These are phyloP conservation scores for Posidonia australis DNA, from an alignment of 106 monocot genomes.

Conservation along the genomic window DNA sequence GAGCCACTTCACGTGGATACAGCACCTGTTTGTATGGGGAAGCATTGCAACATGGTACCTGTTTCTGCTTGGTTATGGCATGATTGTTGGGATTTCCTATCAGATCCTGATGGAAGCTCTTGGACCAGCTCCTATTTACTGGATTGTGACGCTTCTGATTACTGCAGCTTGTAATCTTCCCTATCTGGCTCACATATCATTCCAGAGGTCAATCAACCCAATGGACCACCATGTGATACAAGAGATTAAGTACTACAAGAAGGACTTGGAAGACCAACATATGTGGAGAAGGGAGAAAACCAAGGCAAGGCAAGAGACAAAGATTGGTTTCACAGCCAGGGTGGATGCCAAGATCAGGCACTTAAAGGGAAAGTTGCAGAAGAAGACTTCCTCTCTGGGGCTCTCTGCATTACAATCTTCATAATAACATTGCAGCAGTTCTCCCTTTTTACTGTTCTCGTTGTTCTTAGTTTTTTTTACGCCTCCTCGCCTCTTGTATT, in stretches of 20 bases:
- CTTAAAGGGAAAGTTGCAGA: constrained; percentile 33
- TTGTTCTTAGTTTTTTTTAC: no score
- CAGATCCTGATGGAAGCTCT: constrained; percentile 40
- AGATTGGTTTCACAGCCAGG: constrained; percentile 50
- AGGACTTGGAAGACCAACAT: constrained; percentile 49
- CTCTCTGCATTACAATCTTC: no score
- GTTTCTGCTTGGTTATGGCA: constrained; percentile 42
- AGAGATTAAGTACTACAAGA: constrained; percentile 55
- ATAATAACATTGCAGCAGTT: no score
- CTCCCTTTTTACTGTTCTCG: no score
- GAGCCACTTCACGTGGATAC: constrained; percentile 83
- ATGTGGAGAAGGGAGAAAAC: constrained; percentile 68
- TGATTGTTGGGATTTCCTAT: constrained; percentile 26
- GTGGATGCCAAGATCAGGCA: constrained; percentile 61
- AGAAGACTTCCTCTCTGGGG: constrained; percentile 19
- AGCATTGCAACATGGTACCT: constrained; percentile 53
- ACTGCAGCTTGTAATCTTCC: constrained; percentile 41
- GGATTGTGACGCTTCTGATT: constrained; percentile 32
- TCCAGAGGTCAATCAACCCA: constrained; percentile 35
- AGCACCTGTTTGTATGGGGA: constrained; percentile 61
- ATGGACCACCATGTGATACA: constrained; percentile 73
- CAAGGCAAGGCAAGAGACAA: constrained; percentile 47
- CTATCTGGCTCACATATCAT: constrained; percentile 43
- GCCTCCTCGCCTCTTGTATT: no score
- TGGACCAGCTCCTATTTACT: constrained; percentile 41